Evolutionary conservation across 768 basidiomycete genomes (phyloP).

Genomic region (Sutorius australiensis): DNA sequence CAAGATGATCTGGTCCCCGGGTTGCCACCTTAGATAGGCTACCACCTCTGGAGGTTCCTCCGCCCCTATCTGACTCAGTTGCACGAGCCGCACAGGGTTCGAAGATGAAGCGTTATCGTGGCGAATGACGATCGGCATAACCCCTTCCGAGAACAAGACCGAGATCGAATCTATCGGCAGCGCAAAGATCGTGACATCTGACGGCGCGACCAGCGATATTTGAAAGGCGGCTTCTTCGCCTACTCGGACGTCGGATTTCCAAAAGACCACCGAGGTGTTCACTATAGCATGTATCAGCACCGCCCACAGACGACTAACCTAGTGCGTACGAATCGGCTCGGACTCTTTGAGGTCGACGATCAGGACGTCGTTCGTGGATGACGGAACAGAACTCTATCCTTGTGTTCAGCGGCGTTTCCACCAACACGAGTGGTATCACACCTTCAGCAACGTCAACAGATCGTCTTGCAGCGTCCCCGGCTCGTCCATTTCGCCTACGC

Average conservation of each 20-base stretch:
- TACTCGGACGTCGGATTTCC: slow-evolving; percentile 59
- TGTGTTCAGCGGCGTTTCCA: neutral
- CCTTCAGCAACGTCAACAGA: slow-evolving; percentile 69
- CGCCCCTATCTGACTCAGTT: slow-evolving; percentile 46
- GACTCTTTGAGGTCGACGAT: slow-evolving; percentile 62
- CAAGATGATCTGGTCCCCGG: slow-evolving; percentile 53
- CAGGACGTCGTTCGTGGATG: slow-evolving; percentile 51
- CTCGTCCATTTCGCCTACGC: slow-evolving; percentile 41
- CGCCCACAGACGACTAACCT: neutral
- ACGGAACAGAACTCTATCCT: slow-evolving; percentile 66
- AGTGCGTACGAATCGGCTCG: slow-evolving; percentile 56
- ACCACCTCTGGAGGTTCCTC: slow-evolving; percentile 22
- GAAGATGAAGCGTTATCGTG: slow-evolving; percentile 33
- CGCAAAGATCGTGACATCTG: slow-evolving; percentile 43
- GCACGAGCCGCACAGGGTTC: slow-evolving; percentile 29
- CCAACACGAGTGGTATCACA: slow-evolving; percentile 25
- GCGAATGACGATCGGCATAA: slow-evolving; percentile 48
- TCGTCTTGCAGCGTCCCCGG: slow-evolving; percentile 59
- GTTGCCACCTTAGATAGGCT: slow-evolving; percentile 56
- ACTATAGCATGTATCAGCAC: slow-evolving; percentile 41
- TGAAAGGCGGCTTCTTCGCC: slow-evolving; percentile 71
- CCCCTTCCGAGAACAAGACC: slow-evolving; percentile 53
- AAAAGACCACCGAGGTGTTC: slow-evolving; percentile 64
- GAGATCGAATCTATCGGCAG: slow-evolving; percentile 60
- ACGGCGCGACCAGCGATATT: slow-evolving; percentile 55